Base-by-base conservation (phyloP, 169 alveolate species). In the Babesia ovata region DNA sequence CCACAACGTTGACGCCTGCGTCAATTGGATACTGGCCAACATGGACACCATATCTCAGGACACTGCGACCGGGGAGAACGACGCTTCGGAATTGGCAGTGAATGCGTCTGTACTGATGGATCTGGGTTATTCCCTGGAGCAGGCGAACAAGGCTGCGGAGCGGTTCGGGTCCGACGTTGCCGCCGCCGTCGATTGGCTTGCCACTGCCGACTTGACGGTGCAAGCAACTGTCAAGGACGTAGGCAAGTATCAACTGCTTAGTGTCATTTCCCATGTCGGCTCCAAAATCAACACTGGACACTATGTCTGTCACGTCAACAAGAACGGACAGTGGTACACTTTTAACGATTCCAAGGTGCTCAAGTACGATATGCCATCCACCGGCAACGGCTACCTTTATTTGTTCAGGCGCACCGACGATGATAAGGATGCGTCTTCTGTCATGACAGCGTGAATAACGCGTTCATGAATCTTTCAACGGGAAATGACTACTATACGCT, bases 271-370 rank as follows among this genome's bases (percentile, higher is more conserved):
- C 53, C 95, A 92, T 67, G 84, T 92, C 14, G 95, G 95, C 29
- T 74, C 81, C 66, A 92, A 81, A 62, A 87, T 90, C 56, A 88
- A 90, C 60, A 86, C 89, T 56, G 95, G 95, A 17, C 95, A 92
- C 77, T 92, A 92, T 44, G 91, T 92, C 3, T 92, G 92, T 69
- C 92, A 90, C 85, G 53, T 84, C 19, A 90, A 87, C 63, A 70
- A 50, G 74, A 45, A 61, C 44, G 62, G 59, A 39, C 62, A 50
- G 29, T 79, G 87, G 87, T 69, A 70, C 71, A 63, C 75, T 7
- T 79, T 63, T 63, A 79, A 79, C 71, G 87, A 79, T 42, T 42
- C 73, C 58, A 79, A 70, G 71, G 76, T 79, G 48, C 70, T 33
- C 58, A 61, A 29, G 26, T 59, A 70, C 44, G 61, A 65, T 46